Percentiles rank a stretch among this genome's conserved stretches.
Conservation (phyloP, 2,329 filamentous ascomycete species). For the Seiridium cupressi region DNA sequence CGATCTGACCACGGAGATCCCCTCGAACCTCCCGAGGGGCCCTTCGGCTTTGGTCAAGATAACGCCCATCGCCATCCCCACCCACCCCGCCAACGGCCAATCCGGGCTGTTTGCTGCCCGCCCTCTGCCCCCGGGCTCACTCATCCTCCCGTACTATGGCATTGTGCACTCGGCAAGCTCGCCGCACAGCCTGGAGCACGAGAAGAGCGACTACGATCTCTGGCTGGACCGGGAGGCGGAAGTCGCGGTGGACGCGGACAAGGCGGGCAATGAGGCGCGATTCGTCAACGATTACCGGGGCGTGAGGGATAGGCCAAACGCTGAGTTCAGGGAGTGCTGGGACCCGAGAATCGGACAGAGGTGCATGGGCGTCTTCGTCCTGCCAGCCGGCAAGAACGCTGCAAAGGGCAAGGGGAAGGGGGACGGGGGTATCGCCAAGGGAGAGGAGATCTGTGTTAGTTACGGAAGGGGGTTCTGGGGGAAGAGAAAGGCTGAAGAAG, state of each 20-base stretch:
- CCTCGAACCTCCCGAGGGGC: slow-evolving; percentile 33
- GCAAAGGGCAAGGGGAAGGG: slow-evolving; percentile 17
- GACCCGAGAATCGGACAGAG: slow-evolving; percentile 48
- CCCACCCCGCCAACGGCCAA: slow-evolving; percentile 59
- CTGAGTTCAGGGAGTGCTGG: slow-evolving; percentile 60
- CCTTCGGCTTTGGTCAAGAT: slow-evolving; percentile 54
- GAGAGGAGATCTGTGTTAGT: slow-evolving; percentile 64
- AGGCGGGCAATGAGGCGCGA: slow-evolving; percentile 60
- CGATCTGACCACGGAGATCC: slow-evolving; percentile 28
- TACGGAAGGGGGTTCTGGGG: slow-evolving; percentile 69
- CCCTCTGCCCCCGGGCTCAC: slow-evolving; percentile 49
- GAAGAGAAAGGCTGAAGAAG: slow-evolving; percentile 37
- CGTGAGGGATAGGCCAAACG: slow-evolving; percentile 50
- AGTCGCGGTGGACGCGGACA: slow-evolving; percentile 59
- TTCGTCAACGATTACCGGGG: slow-evolving; percentile 69
- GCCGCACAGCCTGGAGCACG: slow-evolving; percentile 30
- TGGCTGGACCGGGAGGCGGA: slow-evolving; percentile 57
- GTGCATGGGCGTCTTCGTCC: slow-evolving; percentile 58
- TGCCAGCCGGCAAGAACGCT: slow-evolving; percentile 40
- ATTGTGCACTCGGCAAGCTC: slow-evolving; percentile 46
- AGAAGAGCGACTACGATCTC: slow-evolving; percentile 61
- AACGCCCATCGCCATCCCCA: slow-evolving; percentile 44
- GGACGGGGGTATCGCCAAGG: slow-evolving; percentile 47
- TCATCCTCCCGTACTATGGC: slow-evolving; percentile 63
- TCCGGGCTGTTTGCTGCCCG: slow-evolving; percentile 58